Percentiles rank a stretch among this genome's conserved stretches.
These are phyloP conservation scores for Podospora comata DNA, from an alignment of 495 filamentous ascomycete genomes.

Conservation along the genomic window DNA sequence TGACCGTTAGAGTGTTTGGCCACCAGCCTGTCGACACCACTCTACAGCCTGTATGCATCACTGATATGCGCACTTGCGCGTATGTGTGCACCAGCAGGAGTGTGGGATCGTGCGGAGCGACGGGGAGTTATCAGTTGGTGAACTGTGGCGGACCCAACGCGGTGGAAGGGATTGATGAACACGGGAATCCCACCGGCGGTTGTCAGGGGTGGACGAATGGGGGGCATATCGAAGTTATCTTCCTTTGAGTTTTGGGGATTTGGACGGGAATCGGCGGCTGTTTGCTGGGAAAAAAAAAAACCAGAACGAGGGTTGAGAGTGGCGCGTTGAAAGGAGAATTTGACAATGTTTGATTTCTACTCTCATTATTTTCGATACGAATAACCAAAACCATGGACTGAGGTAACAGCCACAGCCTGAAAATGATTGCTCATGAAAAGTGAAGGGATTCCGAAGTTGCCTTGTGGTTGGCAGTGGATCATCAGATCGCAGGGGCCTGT, in stretches of 20 bases:
- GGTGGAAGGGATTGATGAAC: conserved; percentile 15
- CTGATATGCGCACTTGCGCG: conserved; percentile 25
- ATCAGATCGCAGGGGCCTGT: background rate
- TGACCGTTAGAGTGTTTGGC: conserved; percentile 23
- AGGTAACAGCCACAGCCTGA: no score
- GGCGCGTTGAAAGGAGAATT: background rate
- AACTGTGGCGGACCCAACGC: conserved; percentile 25
- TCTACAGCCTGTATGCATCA: conserved; percentile 15
- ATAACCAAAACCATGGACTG: no score
- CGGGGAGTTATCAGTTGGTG: conserved; percentile 24
- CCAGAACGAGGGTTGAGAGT: background rate
- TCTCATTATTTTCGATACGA: no score
- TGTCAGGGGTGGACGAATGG: conserved; percentile 31
- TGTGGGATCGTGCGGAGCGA: conserved; percentile 22
- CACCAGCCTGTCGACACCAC: background rate
- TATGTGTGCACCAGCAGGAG: conserved; percentile 19
- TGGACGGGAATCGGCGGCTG: background rate
- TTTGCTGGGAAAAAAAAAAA: background rate
- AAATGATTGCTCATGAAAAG: background rate
- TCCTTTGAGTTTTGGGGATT: conserved; percentile 10
- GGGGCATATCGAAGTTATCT: conserved; percentile 25
- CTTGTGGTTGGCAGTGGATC: background rate
- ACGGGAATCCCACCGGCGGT: conserved; percentile 30
- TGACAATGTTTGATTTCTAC: no score
- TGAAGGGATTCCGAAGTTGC: background rate